Evolutionary conservation across 371 early-diverging fungal species (phyloP).

Genomic region (Sporodiniella umbellata): DNA sequence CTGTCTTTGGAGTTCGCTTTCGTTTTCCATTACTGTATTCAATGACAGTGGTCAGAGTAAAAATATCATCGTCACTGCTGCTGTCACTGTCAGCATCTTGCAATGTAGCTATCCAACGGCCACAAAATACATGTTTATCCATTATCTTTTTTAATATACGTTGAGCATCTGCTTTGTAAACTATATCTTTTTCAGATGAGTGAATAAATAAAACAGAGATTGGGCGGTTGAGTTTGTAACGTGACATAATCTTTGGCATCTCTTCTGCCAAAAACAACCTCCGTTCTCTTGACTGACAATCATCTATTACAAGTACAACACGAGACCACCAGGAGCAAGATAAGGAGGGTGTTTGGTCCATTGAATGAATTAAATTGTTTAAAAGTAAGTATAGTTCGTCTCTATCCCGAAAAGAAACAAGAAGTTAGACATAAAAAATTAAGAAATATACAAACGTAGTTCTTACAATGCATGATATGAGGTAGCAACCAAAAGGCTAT

Average conservation of each 20-base stretch:
- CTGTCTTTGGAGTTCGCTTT: conserved; percentile 1
- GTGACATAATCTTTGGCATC: conserved; percentile 15
- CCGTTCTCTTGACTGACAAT: conserved; percentile 3
- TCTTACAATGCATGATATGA: conserved; percentile 17
- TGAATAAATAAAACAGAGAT: conserved; percentile 14
- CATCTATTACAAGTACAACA: conserved; percentile 14
- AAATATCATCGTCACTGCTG: conserved; percentile 9
- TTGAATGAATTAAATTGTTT: not conserved
- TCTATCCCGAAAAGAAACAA: not conserved
- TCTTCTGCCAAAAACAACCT: conserved; percentile 2
- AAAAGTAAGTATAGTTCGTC: not conserved
- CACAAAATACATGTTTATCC: conserved; percentile 10
- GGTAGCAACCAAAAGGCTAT: conserved; percentile 11
- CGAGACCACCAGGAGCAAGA: conserved; percentile 17
- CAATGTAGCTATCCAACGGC: conserved; percentile 2
- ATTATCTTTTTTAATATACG: conserved; percentile 21
- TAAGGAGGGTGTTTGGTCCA: not conserved
- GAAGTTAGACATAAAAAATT: no score
- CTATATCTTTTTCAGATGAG: conserved; percentile 1
- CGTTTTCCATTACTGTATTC: conserved; percentile 10
- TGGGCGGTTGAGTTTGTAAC: conserved; percentile 7
- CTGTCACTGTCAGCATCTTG: conserved; percentile 8
- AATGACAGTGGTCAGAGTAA: conserved; percentile 10
- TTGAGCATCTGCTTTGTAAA: conserved; percentile 1
- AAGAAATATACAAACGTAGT: no score